phyloP scores from a whole-genome alignment of 23 red algal species.

The Gracilaria vermiculophylla region DNA sequence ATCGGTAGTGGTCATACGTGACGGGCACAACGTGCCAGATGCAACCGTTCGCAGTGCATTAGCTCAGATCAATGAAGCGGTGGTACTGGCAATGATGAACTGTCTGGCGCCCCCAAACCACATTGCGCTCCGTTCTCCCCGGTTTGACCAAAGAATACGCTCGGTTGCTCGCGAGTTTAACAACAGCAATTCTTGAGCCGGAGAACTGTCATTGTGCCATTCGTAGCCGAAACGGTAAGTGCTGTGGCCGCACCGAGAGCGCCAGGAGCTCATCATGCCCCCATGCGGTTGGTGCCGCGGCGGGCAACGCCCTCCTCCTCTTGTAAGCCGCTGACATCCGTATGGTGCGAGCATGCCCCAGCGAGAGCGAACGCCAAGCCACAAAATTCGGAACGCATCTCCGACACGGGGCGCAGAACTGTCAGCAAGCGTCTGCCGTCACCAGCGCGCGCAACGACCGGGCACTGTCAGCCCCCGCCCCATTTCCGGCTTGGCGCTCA shows the following conservation, averaged over 20 bases:
- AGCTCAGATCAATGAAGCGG: neutral
- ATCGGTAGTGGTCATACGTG: conserved; percentile 41
- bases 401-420: neutral
- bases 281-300: no score
- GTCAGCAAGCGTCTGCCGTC: neutral
- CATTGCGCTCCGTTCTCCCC: neutral
- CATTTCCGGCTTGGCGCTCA: neutral
- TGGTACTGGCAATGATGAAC: conserved; percentile 41
- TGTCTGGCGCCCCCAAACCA: neutral
- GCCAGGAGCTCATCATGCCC: no score
- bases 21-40: conserved; percentile 3
- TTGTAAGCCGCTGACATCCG: no score
- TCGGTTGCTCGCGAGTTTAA: neutral
- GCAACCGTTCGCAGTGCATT: conserved; percentile 22
- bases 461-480: neutral
- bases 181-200: no score
- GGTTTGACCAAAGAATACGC: neutral
- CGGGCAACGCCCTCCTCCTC: no score
- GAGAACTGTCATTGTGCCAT: no score
- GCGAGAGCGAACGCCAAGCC: no score
- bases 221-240: no score
- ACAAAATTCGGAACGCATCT: no score
- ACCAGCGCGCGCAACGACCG: neutral
- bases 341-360: no score
- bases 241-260: no score